Evolutionary conservation across 129 eudicot species (phyloP).

Genomic region (Kitagawia praeruptora): DNA sequence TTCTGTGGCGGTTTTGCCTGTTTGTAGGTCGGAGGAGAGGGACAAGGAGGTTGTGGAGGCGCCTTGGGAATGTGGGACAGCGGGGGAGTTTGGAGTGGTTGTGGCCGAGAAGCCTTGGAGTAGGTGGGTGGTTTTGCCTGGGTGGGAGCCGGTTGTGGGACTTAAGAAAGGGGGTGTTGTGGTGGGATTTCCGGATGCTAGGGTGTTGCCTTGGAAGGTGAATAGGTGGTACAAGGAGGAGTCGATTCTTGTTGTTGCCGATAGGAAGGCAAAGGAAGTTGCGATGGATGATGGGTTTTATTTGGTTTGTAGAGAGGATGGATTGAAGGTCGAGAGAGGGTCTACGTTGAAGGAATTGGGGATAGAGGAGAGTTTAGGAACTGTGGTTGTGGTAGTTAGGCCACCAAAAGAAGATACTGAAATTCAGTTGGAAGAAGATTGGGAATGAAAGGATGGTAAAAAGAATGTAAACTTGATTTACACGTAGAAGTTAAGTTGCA

Average conservation of each 20-base stretch:
- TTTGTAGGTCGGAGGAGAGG: slow-evolving; percentile 43
- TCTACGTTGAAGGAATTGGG: slow-evolving; percentile 43
- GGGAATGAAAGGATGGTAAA: slow-evolving; percentile 40
- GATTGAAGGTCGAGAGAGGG: slow-evolving; percentile 68
- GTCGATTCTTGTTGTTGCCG: slow-evolving; percentile 64
- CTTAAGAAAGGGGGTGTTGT: slow-evolving; percentile 66
- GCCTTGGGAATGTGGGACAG: slow-evolving; percentile 53
- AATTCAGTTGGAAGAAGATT: slow-evolving; percentile 49
- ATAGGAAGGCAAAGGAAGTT: slow-evolving; percentile 57
- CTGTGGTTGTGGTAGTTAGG: slow-evolving; percentile 70
- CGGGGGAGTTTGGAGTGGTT: slow-evolving; percentile 69
- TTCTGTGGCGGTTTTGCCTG: slow-evolving; percentile 59
- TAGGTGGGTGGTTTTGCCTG: slow-evolving; percentile 79
- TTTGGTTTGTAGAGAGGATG: slow-evolving; percentile 31
- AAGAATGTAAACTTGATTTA: background rate
- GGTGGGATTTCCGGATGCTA: slow-evolving; percentile 60
- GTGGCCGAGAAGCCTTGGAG: slow-evolving; percentile 66
- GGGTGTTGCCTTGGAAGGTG: slow-evolving; percentile 68
- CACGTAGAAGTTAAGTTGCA: background rate
- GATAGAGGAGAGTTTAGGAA: slow-evolving; percentile 48
- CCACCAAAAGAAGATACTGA: slow-evolving; percentile 61
- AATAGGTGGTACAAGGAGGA: slow-evolving; percentile 67
- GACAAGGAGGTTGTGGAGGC: slow-evolving; percentile 52
- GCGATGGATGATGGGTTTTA: slow-evolving; percentile 53
- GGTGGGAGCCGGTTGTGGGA: slow-evolving; percentile 57